Evolutionary conservation across 169 alveolate species (phyloP).

Genomic region (Eimeria sp.): DNA sequence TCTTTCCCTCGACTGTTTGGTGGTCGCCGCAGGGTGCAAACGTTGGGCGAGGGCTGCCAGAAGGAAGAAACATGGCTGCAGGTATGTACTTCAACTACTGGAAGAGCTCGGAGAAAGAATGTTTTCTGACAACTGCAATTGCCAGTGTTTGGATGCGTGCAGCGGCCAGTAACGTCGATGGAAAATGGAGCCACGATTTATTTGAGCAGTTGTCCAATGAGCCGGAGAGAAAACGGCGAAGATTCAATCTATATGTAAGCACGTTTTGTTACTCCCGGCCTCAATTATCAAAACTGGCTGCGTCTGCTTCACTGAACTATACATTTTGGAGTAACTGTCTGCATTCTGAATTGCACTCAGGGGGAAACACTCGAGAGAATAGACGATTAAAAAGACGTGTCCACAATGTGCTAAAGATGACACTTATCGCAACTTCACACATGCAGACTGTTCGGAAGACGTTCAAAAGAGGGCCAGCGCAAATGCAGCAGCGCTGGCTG

Average conservation of each 20-base stretch:
- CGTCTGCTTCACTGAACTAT: background rate
- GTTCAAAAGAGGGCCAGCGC: conserved; percentile 63
- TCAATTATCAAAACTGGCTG: background rate
- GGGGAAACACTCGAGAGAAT: conserved; percentile 70
- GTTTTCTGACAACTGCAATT: background rate
- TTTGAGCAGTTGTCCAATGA: conserved; percentile 81
- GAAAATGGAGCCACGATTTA: conserved; percentile 83
- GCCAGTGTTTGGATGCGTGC: background rate
- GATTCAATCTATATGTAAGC: conserved; percentile 77
- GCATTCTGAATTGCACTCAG: conserved; percentile 1
- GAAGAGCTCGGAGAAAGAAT: background rate
- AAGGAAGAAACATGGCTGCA: conserved; percentile 28
- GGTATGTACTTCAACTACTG: background rate
- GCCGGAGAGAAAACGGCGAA: conserved; percentile 76
- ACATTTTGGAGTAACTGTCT: background rate
- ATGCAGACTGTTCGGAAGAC: conserved; percentile 44
- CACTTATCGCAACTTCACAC: conserved; percentile 60
- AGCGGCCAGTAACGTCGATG: conserved; percentile 59
- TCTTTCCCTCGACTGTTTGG: background rate
- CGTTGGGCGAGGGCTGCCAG: conserved; percentile 33
- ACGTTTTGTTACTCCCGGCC: background rate
- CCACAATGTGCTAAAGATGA: conserved; percentile 59
- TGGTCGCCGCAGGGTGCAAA: conserved; percentile 12
- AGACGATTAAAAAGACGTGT: conserved; percentile 51
- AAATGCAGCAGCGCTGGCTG: conserved; percentile 79